Percentiles rank a stretch among this genome's conserved stretches.
Conservation (phyloP, 2,329 filamentous ascomycete genomes). For the Madurella fahalii region DNA sequence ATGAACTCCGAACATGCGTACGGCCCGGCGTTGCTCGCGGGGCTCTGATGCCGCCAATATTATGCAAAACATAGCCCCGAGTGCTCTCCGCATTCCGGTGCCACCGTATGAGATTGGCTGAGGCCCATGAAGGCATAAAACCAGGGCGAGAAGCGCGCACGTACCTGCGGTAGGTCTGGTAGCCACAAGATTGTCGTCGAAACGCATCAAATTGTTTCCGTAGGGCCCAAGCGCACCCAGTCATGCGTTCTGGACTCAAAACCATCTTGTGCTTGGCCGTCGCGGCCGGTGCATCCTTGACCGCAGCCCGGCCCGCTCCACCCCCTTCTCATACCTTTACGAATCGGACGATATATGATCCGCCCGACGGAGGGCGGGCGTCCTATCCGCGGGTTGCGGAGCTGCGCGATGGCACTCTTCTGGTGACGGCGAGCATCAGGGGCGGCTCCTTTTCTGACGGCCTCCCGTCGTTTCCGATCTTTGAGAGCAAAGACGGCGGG, state of each 20-base stretch:
- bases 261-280: slow-evolving; percentile 2
- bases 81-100: too few species aligned
- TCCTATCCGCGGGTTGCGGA: slow-evolving; percentile 22
- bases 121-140: too few species aligned
- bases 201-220: too few species aligned
- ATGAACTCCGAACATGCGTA: too few species aligned
- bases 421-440: slow-evolving; percentile 17
- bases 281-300: not conserved
- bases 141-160: too few species aligned
- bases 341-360: slow-evolving; percentile 21
- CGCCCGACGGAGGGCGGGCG: slow-evolving; percentile 8
- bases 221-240: too few species aligned
- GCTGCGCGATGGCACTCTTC: slow-evolving; percentile 23
- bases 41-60: too few species aligned
- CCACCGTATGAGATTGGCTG: too few species aligned
- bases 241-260: not conserved
- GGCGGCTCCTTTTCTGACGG: not conserved
- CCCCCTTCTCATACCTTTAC: slow-evolving; percentile 10
- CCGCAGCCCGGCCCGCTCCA: not conserved
- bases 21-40: too few species aligned
- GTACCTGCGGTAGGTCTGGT: too few species aligned
- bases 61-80: too few species aligned
- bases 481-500: slow-evolving; percentile 48
- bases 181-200: too few species aligned
- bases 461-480: slow-evolving; percentile 45